These are phyloP conservation scores for Erysimum cheiranthoides DNA, from an alignment of 345 rosid species.

Conservation along the genomic window DNA sequence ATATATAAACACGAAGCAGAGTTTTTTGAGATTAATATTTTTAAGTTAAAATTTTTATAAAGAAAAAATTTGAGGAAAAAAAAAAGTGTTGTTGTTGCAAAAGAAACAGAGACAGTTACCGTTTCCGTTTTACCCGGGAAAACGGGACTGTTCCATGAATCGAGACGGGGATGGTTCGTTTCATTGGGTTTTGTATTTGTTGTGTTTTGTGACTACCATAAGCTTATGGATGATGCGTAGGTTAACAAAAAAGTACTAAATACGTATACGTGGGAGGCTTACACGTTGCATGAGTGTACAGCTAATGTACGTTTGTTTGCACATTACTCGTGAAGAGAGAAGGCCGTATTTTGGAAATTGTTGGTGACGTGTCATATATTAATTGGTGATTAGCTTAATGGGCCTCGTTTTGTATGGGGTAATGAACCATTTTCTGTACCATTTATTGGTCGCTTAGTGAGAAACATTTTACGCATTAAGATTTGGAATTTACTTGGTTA, in stretches of 20 bases:
- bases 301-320: conserved; percentile 43
- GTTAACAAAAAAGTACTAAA: neutral
- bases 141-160: conserved; percentile 48
- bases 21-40: neutral
- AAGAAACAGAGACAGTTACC: conserved; percentile 44
- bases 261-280: conserved; percentile 38
- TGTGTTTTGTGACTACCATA: conserved; percentile 10
- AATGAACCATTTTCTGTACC: neutral
- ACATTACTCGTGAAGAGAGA: conserved; percentile 41
- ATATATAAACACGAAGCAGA: conserved; percentile 69
- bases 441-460: neutral
- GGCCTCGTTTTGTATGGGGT: conserved; percentile 4
- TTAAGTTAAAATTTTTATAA: no score
- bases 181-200: conserved; percentile 11
- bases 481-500: neutral
- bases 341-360: neutral
- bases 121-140: conserved; percentile 60
- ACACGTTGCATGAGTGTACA: conserved; percentile 37
- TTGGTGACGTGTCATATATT: conserved; percentile 18
- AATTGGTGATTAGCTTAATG: conserved; percentile 28
- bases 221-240: neutral
- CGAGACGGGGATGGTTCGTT: conserved; percentile 30
- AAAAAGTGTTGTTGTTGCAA: conserved; percentile 12
- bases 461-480: conserved; percentile 1
- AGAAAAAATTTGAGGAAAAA: neutral